Conservation (phyloP, 2,329 filamentous ascomycete genomes). For the Colletotrichum karsti region DNA sequence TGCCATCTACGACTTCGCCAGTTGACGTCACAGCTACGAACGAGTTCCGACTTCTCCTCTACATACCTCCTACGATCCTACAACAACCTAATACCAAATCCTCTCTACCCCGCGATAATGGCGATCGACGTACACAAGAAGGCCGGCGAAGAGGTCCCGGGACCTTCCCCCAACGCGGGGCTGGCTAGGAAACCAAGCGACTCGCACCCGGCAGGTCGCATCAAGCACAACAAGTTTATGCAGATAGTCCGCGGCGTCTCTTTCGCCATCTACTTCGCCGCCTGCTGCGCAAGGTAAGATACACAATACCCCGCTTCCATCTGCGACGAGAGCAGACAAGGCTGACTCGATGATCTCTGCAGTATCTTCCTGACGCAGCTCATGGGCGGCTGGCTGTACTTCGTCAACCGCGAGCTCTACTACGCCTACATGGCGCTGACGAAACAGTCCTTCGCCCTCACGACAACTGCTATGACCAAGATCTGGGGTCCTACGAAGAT, state of each 20-base stretch:
- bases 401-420: constrained; percentile 79
- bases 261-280: constrained; percentile 61
- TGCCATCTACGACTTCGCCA: neutral
- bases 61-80: neutral
- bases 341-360: constrained; percentile 12
- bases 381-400: constrained; percentile 79
- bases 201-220: constrained; percentile 63
- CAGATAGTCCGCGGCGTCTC: constrained; percentile 62
- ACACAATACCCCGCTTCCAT: neutral
- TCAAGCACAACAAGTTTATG: constrained; percentile 58
- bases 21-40: neutral
- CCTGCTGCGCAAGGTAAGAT: constrained; percentile 58
- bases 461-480: constrained; percentile 82
- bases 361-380: constrained; percentile 78
- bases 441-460: constrained; percentile 83
- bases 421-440: constrained; percentile 89
- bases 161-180: constrained; percentile 24
- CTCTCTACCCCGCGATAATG: constrained; percentile 36
- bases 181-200: constrained; percentile 26
- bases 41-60: neutral
- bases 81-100: neutral
- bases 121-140: constrained; percentile 45
- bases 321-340: neutral
- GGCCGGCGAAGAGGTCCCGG: constrained; percentile 31
- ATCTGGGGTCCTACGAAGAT: constrained; percentile 89